Conservation (phyloP, 1,284 basidiomycete species). For the Pseudozyma thailandica region DNA sequence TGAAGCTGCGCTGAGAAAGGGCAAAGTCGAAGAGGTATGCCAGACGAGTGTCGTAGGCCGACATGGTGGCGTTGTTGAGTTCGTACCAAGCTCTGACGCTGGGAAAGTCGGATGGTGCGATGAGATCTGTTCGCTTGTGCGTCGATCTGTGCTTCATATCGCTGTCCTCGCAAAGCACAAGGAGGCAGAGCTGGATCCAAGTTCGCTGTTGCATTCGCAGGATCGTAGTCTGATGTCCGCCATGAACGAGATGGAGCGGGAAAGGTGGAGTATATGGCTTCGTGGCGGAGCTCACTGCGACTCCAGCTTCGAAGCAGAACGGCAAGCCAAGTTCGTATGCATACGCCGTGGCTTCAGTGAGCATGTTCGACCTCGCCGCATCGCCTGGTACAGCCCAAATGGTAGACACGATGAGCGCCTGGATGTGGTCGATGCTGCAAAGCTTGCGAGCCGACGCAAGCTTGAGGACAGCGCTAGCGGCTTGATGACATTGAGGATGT, state of each 20-base stretch:
- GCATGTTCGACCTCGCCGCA: constrained; percentile 59
- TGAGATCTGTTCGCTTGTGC: constrained; percentile 20
- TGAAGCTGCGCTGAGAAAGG: constrained; percentile 17
- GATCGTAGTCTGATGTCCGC: constrained; percentile 8
- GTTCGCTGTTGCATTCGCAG: constrained; percentile 37
- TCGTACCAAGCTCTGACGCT: constrained; percentile 30
- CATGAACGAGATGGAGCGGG: constrained; percentile 13
- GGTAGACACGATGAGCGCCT: constrained; percentile 82
- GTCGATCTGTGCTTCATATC: constrained; percentile 6
- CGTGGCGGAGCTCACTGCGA: constrained; percentile 14
- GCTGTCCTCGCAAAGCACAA: constrained; percentile 27
- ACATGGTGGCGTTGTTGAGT: constrained; percentile 17
- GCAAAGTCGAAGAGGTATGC: constrained; percentile 41
- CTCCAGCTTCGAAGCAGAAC: constrained; percentile 24
- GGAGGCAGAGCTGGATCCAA: constrained; percentile 45
- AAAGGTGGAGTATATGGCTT: constrained; percentile 27
- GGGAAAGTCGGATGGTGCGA: constrained; percentile 22
- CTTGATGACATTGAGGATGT: constrained; percentile 76
- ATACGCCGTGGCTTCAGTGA: constrained; percentile 60
- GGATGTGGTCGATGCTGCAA: constrained; percentile 82
- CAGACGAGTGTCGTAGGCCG: constrained; percentile 26
- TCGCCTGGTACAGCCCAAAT: constrained; percentile 78
- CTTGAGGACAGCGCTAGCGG: constrained; percentile 75
- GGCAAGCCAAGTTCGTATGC: constrained; percentile 67
- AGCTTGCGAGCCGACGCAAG: constrained; percentile 79